Conservation (phyloP, 768 basidiomycete genomes). For the Leccinum rimulosum region DNA sequence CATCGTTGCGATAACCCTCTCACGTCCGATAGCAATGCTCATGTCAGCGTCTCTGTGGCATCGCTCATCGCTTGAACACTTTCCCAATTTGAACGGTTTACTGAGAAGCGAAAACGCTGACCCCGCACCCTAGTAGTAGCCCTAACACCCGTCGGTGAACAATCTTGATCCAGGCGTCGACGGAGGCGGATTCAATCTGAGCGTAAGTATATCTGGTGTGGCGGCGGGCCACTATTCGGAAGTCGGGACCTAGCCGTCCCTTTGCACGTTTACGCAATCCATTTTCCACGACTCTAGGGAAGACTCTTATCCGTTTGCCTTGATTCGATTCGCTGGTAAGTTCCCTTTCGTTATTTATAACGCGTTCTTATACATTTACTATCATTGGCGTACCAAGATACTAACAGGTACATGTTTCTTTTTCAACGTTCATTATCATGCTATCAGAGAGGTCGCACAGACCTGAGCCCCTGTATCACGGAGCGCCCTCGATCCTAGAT, state of each 20-base stretch:
- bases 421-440: not conserved
- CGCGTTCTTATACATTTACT: not conserved
- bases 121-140: not conserved
- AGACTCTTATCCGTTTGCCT: not conserved
- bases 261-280: not conserved
- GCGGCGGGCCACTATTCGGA: not conserved
- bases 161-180: not conserved
- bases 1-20: not conserved
- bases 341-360: not conserved
- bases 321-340: not conserved
- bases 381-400: not conserved
- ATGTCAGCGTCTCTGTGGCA: not conserved
- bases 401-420: not conserved
- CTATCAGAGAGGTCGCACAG: not conserved
- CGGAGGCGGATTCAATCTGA: not conserved
- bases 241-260: not conserved
- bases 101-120: not conserved
- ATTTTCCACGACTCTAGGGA: not conserved
- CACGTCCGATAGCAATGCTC: not conserved
- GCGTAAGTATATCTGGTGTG: not conserved
- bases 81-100: not conserved
- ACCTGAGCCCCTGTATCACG: not conserved
- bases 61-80: not conserved
- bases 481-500: not conserved
- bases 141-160: not conserved